Percentiles rank a stretch among this genome's conserved stretches.
These are phyloP conservation scores for Blastobotrys apis DNA, from an alignment of 1,139 yeast species.

Conservation along the genomic window DNA sequence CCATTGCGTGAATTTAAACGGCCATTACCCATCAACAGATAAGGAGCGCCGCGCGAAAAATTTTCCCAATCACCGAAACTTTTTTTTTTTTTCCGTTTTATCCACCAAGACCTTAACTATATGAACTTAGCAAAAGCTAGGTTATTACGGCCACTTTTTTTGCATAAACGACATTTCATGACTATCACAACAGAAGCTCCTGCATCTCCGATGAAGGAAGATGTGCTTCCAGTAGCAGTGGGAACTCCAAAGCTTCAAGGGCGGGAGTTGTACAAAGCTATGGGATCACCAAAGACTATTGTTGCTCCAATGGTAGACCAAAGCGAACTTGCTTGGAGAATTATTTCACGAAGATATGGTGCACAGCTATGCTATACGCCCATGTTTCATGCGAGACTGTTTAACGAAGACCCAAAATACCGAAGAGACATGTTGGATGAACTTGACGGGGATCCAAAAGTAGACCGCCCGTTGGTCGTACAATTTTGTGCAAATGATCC, in stretches of 20 bases:
- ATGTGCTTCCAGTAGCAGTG: background rate
- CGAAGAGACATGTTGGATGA: constrained; percentile 71
- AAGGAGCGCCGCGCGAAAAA: too few species aligned
- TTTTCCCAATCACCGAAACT: too few species aligned
- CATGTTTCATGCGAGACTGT: constrained; percentile 89
- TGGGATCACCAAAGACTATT: constrained; percentile 75
- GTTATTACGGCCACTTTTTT: too few species aligned
- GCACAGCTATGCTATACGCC: constrained; percentile 95
- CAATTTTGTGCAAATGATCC: constrained; percentile 98
- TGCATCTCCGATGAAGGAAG: background rate
- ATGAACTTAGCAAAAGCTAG: too few species aligned
- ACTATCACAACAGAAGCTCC: background rate
- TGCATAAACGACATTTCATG: too few species aligned
- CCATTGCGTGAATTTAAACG: too few species aligned
- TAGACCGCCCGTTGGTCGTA: constrained; percentile 76
- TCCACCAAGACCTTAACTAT: too few species aligned
- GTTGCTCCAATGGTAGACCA: constrained; percentile 99
- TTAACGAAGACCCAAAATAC: constrained; percentile 80
- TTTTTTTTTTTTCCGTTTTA: too few species aligned
- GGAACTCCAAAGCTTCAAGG: constrained; percentile 47
- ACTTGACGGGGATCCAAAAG: constrained; percentile 63
- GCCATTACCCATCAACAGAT: too few species aligned
- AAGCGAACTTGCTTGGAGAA: constrained; percentile 93
- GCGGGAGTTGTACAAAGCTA: constrained; percentile 59
- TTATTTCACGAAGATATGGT: constrained; percentile 80